Base-by-base conservation (phyloP, 805 yeast genomes). In the Wickerhamiella alocasiicola region DNA sequence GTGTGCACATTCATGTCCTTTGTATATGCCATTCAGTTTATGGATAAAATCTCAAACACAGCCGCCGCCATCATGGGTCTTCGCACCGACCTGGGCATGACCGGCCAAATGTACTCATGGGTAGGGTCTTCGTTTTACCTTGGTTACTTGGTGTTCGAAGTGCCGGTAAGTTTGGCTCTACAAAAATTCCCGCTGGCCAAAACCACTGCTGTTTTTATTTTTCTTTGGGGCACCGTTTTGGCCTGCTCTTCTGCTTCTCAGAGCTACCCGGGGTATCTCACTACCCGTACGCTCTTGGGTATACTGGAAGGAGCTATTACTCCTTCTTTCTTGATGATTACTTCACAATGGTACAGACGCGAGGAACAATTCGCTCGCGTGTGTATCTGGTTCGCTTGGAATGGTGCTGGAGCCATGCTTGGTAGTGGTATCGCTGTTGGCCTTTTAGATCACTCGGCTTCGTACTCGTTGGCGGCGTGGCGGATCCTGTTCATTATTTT, bases 141-240 rank as follows among this genome's bases (percentile, higher is more conserved):
- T n/a, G n/a, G n/a, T n/a, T n/a, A n/a, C n/a, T n/a, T n/a, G n/a
- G n/a, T n/a, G n/a, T n/a, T 52, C 50, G 77, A 73, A 48, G 57
- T 70, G 41, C 71, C 76, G 4, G 66, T 70, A 3, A 55, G 64
- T 7, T 51, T 60, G 36, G 36, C 67, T 1, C 52, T 76, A 19
- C 85, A 79, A 55, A 64, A 62, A 40, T 68, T 74, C 39, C 79
- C 78, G 2, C 64, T 78, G 46, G 67, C 75, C 5, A 73, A 71
- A 47, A 57, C 73, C 3, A 62, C 70, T 3, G 61, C 72, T 3
- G 42, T 47, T 2, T 57, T 60, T 25, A 60, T 71, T 17, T 39
- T 67, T 3, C 44, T 61, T 21, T 72, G 76, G 76, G 76, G 76
- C 9, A 41, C 63, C 0, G 57, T 69, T 6, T 60, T 67, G 11